phyloP scores from a whole-genome alignment of 768 basidiomycete genomes.

The Lentinula edodes region DNA sequence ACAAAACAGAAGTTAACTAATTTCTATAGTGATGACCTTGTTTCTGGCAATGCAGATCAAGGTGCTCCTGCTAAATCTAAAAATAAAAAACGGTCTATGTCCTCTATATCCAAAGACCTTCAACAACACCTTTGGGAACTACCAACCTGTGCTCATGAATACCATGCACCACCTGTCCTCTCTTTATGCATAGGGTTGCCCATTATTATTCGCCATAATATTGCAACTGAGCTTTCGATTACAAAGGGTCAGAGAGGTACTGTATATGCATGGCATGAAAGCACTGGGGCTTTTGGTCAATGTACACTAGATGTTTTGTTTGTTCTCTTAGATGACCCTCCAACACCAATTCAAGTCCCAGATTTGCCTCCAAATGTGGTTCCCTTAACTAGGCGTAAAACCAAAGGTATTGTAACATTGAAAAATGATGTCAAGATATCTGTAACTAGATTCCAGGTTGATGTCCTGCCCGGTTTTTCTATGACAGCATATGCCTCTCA shows the following conservation, averaged over 20 bases:
- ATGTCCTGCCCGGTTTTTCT: slow-evolving; percentile 21
- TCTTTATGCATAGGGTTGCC: slow-evolving; percentile 26
- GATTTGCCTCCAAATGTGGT: slow-evolving; percentile 26
- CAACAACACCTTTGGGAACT: slow-evolving; percentile 18
- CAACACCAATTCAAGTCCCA: slow-evolving; percentile 14
- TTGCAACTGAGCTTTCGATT: slow-evolving; percentile 26
- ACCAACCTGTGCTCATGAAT: slow-evolving; percentile 16
- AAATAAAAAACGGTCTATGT: not conserved
- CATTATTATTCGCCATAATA: slow-evolving; percentile 24
- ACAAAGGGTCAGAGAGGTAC: slow-evolving; percentile 25
- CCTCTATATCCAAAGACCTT: slow-evolving; percentile 4
- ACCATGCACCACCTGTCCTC: slow-evolving; percentile 22
- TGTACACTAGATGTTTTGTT: slow-evolving; percentile 21
- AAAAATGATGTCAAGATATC: slow-evolving; percentile 13
- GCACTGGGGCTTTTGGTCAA: slow-evolving; percentile 6
- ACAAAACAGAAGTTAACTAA: slow-evolving; percentile 13
- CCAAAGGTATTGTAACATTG: slow-evolving; percentile 8
- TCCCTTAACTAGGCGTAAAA: slow-evolving; percentile 12
- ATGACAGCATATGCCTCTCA: slow-evolving; percentile 29
- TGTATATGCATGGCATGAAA: slow-evolving; percentile 21
- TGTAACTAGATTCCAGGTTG: slow-evolving; percentile 3
- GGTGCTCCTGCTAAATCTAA: not conserved
- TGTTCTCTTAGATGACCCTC: slow-evolving; percentile 20
- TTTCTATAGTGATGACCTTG: slow-evolving; percentile 20
- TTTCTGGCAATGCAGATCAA: no score